Conservation (phyloP, 1,139 yeast genomes). For the Candida sp. region DNA sequence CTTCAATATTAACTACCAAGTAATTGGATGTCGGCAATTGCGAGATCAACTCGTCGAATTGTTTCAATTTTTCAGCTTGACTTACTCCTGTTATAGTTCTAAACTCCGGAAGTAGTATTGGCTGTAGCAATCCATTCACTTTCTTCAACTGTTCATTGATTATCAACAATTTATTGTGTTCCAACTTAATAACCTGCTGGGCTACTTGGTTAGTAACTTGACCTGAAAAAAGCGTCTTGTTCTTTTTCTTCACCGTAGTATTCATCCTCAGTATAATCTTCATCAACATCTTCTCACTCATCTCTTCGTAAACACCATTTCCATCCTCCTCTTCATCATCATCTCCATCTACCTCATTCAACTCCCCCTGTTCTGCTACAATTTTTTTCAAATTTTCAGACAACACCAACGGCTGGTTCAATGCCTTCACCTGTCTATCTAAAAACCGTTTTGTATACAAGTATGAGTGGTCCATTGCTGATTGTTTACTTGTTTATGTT, state of each 20-base stretch:
- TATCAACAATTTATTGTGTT: slow-evolving; percentile 22
- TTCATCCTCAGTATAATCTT: slow-evolving; percentile 25
- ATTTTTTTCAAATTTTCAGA: slow-evolving; percentile 12
- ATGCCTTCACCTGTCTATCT: slow-evolving; percentile 21
- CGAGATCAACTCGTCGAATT: slow-evolving; percentile 20
- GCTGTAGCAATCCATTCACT: slow-evolving; percentile 21
- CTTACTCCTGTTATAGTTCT: slow-evolving; percentile 10
- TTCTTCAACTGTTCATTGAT: slow-evolving; percentile 25
- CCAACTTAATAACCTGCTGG: slow-evolving; percentile 34
- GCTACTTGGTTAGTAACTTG: slow-evolving; percentile 35
- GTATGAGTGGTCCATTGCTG: slow-evolving; percentile 16
- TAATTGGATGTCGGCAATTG: slow-evolving; percentile 36
- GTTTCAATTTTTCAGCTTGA: slow-evolving; percentile 8
- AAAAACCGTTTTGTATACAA: slow-evolving; percentile 28
- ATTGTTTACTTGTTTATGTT: not conserved
- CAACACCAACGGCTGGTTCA: slow-evolving; percentile 21
- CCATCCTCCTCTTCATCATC: slow-evolving; percentile 6
- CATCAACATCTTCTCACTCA: slow-evolving; percentile 19
- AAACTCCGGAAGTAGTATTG: slow-evolving; percentile 26
- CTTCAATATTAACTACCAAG: slow-evolving; percentile 13
- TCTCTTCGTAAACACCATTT: slow-evolving; percentile 5
- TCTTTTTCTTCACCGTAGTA: slow-evolving; percentile 24
- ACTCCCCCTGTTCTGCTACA: slow-evolving; percentile 10
- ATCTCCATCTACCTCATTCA: not conserved
- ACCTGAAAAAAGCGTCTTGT: slow-evolving; percentile 22